Conservation (phyloP, 2,329 filamentous ascomycete species). For the Juglanconis oblonga region DNA sequence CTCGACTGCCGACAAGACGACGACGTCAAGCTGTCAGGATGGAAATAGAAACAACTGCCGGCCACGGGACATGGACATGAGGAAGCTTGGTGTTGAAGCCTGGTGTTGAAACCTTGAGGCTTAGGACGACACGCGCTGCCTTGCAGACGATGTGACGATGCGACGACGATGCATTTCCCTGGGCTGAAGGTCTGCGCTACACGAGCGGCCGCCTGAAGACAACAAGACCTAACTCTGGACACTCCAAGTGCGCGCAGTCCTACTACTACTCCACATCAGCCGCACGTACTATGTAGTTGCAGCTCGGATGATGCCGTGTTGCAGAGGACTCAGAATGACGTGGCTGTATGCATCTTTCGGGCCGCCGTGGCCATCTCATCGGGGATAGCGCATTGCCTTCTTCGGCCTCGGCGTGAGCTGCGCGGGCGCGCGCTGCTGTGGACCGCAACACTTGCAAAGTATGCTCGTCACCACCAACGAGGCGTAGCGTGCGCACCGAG, state of each 20-base stretch:
- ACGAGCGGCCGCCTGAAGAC: neutral
- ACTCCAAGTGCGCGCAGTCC: neutral
- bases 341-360: slow-evolving; percentile 14
- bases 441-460: neutral
- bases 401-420: slow-evolving; percentile 1
- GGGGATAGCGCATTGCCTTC: neutral
- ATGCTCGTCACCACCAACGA: neutral
- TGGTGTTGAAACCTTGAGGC: too few species aligned
- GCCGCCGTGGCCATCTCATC: slow-evolving; percentile 1
- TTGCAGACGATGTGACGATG: too few species aligned
- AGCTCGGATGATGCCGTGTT: neutral
- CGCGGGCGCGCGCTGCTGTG: neutral
- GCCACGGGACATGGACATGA: too few species aligned
- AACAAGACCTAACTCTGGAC: neutral
- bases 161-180: too few species aligned
- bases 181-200: neutral
- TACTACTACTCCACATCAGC: neutral
- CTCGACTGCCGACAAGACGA: too few species aligned
- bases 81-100: too few species aligned
- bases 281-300: neutral
- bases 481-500: neutral
- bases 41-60: too few species aligned
- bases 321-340: neutral
- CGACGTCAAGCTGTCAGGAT: too few species aligned
- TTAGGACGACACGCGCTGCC: too few species aligned